phyloP scores from a whole-genome alignment of 495 filamentous ascomycete species.

The Neurospora cerealis region DNA sequence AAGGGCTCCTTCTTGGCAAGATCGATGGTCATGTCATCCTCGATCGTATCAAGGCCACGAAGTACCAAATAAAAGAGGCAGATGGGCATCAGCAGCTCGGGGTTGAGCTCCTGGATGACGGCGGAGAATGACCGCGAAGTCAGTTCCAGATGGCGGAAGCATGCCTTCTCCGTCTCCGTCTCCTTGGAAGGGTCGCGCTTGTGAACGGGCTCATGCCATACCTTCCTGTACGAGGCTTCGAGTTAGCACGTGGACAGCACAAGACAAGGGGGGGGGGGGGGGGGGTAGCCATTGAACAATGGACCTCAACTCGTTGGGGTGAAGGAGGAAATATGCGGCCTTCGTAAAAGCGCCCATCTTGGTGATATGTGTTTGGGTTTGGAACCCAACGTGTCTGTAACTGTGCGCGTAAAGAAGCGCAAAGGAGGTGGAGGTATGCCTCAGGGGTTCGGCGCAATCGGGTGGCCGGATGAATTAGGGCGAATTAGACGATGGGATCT shows the following conservation, averaged over 20 bases:
- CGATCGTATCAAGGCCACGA: slow-evolving; percentile 88
- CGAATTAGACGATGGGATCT: background rate
- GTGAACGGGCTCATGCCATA: slow-evolving; percentile 92
- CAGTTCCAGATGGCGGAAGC: slow-evolving; percentile 76
- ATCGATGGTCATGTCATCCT: slow-evolving; percentile 94
- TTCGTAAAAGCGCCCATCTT: slow-evolving; percentile 40
- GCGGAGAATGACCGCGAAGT: slow-evolving; percentile 89
- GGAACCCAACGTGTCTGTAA: background rate
- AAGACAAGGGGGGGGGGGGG: slow-evolving; percentile 14
- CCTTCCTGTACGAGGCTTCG: slow-evolving; percentile 53
- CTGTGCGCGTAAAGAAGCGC: background rate
- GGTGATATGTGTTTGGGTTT: background rate
- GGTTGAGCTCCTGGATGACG: slow-evolving; percentile 91
- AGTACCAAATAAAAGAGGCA: slow-evolving; percentile 90
- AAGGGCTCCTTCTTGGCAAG: slow-evolving; percentile 75
- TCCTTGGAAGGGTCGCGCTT: slow-evolving; percentile 70
- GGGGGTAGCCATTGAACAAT: slow-evolving; percentile 98
- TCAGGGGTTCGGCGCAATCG: background rate
- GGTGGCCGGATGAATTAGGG: background rate
- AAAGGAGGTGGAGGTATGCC: background rate
- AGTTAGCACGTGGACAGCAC: slow-evolving; percentile 1
- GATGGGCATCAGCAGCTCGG: slow-evolving; percentile 82
- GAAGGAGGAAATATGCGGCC: slow-evolving; percentile 64
- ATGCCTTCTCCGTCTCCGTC: slow-evolving; percentile 57
- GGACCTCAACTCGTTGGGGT: slow-evolving; percentile 67